Percentiles rank a stretch among this genome's conserved stretches.
phyloP scores from a whole-genome alignment of 768 basidiomycete genomes.

The Goffeauzyma gilvescens region DNA sequence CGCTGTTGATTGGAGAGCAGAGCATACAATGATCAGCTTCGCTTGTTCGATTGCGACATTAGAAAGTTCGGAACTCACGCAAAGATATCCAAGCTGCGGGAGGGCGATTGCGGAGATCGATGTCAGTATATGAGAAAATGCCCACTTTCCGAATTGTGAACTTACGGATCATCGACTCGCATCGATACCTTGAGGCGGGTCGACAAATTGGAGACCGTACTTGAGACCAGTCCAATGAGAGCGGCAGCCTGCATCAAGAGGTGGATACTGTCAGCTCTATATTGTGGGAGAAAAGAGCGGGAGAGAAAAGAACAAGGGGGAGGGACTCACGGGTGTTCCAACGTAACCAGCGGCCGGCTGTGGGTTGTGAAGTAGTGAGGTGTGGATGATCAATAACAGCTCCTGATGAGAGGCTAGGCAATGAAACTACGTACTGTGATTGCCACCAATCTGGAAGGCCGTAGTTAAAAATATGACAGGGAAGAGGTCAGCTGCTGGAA shows the following conservation, averaged over 20 bases:
- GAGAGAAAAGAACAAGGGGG: slow-evolving; percentile 48
- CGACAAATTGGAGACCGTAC: slow-evolving; percentile 78
- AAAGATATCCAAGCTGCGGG: slow-evolving; percentile 49
- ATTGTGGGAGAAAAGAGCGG: slow-evolving; percentile 62
- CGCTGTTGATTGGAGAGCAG: too few relatives aligned
- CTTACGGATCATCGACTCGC: slow-evolving; percentile 29
- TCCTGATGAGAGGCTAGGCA: too few relatives aligned
- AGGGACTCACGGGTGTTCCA: slow-evolving; percentile 29
- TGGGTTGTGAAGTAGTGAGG: too few relatives aligned
- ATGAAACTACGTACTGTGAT: too few relatives aligned
- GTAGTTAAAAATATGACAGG: too few relatives aligned
- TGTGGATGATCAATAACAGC: too few relatives aligned
- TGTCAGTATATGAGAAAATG: neutral
- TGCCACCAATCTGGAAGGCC: slow-evolving; percentile 20
- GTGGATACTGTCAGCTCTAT: slow-evolving; percentile 30
- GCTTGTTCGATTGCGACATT: too few relatives aligned
- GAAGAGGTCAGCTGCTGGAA: slow-evolving; percentile 3
- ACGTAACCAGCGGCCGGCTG: slow-evolving; percentile 36
- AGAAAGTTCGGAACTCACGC: too few relatives aligned
- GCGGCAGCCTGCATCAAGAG: slow-evolving; percentile 47
- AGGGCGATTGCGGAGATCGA: neutral
- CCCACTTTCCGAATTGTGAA: neutral
- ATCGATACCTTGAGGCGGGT: slow-evolving; percentile 73
- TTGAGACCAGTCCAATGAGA: slow-evolving; percentile 64
- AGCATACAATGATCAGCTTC: too few relatives aligned